Evolutionary conservation across 2,329 filamentous ascomycete species (phyloP).

Genomic region (Colletotrichum orbiculare): DNA sequence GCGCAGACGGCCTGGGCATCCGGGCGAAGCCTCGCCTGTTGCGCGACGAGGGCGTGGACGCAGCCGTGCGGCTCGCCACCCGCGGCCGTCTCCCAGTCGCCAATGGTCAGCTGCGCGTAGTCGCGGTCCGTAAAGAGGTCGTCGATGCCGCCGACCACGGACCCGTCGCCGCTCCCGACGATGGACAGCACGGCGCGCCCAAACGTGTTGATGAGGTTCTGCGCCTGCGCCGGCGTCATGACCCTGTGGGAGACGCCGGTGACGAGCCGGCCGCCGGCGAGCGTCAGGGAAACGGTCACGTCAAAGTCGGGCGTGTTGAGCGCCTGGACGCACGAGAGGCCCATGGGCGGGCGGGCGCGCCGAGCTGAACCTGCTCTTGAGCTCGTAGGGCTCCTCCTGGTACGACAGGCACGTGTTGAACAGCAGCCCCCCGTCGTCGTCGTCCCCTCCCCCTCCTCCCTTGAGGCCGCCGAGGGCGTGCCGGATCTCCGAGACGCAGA

Average conservation of each 20-base stretch:
- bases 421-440: constrained; percentile 43
- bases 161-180: constrained; percentile 52
- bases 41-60: constrained; percentile 58
- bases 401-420: constrained; percentile 65
- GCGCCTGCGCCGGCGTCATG: constrained; percentile 55
- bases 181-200: constrained; percentile 62
- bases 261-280: constrained; percentile 53
- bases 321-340: constrained; percentile 49
- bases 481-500: constrained; percentile 58
- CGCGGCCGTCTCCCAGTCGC: constrained; percentile 57
- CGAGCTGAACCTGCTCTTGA: constrained; percentile 48
- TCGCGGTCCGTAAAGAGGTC: constrained; percentile 68
- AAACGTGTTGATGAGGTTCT: constrained; percentile 63
- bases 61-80: constrained; percentile 53
- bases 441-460: no score
- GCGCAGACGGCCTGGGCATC: constrained; percentile 55
- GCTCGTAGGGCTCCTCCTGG: constrained; percentile 51
- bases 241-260: constrained; percentile 57
- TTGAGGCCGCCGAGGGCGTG: constrained; percentile 52
- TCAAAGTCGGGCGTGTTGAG: constrained; percentile 60
- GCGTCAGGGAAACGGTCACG: constrained; percentile 57
- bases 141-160: constrained; percentile 57
- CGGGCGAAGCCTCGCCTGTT: constrained; percentile 51
- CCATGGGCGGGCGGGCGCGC: constrained; percentile 41
- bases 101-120: constrained; percentile 63